Conservation (phyloP, 2,329 filamentous ascomycete species). For the Pyricularia pennisetigena region DNA sequence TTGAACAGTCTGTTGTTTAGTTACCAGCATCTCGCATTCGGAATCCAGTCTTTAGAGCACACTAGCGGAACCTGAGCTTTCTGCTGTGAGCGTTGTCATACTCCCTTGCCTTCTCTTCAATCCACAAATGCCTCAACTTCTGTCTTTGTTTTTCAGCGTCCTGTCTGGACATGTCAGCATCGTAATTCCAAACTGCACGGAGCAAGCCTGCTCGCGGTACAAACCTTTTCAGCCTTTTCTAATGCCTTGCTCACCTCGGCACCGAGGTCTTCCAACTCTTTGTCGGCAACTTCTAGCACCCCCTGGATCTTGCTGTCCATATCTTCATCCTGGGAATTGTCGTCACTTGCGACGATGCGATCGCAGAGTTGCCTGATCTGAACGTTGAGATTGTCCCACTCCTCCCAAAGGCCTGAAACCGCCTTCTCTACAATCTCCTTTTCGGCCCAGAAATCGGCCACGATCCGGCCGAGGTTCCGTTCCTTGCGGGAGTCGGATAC, state of each 20-base stretch:
- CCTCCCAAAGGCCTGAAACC: not conserved
- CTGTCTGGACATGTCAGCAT: not conserved
- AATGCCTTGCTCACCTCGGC: not conserved
- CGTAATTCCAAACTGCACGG: too few relatives aligned
- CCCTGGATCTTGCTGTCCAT: not conserved
- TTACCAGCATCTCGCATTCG: not conserved
- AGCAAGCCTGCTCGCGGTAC: not conserved
- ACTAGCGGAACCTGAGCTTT: not conserved
- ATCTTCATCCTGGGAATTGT: not conserved
- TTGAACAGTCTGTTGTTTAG: not conserved
- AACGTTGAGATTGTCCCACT: not conserved
- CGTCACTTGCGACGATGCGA: not conserved
- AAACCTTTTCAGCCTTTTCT: not conserved
- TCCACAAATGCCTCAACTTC: not conserved
- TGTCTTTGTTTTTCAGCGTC: not conserved
- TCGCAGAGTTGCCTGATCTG: constrained; percentile 7
- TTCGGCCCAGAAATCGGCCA: not conserved
- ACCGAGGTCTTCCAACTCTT: not conserved
- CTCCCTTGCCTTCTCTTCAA: not conserved
- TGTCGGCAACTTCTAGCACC: not conserved
- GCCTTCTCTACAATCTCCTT: not conserved
- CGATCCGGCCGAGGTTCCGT: not conserved
- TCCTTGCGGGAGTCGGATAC: not conserved
- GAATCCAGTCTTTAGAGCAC: not conserved
- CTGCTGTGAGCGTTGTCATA: not conserved